Conservation (phyloP, 164 flowering plant genomes). For the Cinnamomum chago region DNA sequence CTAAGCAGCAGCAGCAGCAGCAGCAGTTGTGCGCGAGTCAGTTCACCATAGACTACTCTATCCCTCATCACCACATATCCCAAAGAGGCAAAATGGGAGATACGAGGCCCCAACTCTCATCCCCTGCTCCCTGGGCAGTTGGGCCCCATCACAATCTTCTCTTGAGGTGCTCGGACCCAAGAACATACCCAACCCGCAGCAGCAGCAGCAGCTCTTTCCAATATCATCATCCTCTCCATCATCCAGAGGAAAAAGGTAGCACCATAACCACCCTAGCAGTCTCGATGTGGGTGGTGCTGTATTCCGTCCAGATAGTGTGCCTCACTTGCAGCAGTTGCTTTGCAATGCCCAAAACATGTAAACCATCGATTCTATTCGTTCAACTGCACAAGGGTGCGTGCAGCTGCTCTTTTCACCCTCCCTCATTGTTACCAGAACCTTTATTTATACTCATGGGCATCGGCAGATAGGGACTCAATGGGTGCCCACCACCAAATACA, state of each 20-base stretch:
- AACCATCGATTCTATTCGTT: no score
- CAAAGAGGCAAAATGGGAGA: conserved; percentile 41
- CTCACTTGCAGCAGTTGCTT: conserved; percentile 27
- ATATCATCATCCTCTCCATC: conserved; percentile 16
- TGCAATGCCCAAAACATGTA: conserved; percentile 1
- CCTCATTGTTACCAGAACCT: no score
- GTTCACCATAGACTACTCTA: conserved; percentile 29
- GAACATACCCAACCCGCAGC: conserved; percentile 2
- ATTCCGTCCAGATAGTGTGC: conserved; percentile 3
- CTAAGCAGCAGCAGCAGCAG: conserved; percentile 17
- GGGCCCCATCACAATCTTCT: conserved; percentile 26
- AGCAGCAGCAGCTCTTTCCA: conserved; percentile 19
- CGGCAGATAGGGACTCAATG: no score
- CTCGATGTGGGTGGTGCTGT: neutral
- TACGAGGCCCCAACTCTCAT: conserved; percentile 23
- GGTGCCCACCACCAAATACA: no score
- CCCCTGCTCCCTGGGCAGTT: conserved; percentile 14
- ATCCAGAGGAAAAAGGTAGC: conserved; percentile 20
- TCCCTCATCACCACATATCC: conserved; percentile 12
- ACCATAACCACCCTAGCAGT: conserved; percentile 10
- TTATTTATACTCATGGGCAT: no score
- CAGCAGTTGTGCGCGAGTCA: conserved; percentile 36
- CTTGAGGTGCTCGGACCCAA: conserved; percentile 20
- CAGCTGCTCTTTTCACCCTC: no score
- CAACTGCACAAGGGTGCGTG: no score